Evolutionary conservation across 176 grass and related monocot genomes (phyloP), one percentile per base, ranked within the genome.

Genomic region (Aegilops sharonensis): DNA sequence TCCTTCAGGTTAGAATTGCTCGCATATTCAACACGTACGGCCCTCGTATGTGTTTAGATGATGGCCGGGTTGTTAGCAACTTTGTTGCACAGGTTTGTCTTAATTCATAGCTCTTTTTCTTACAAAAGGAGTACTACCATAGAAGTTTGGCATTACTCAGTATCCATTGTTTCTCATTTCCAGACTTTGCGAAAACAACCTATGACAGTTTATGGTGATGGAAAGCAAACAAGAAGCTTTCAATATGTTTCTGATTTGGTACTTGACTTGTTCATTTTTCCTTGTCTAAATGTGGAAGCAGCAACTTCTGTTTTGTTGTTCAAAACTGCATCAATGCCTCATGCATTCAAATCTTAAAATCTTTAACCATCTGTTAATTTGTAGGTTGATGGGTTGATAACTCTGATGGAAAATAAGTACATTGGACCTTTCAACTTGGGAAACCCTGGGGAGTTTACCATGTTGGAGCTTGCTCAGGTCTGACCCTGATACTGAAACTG

Each of bases 231-330:
- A 70, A 83, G 92, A 87, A 99, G 97, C 80, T 99, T 99, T 47
- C 94, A 96, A 81, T 99, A 85, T 87, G 94, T 99, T 89, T 96
- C 97, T 60, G 97, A 98, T 87, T 90, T 96, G 97, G 97, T 96
- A 95, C 48, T 89, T 42, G 21, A 82, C 50, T 64, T 50, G n/a
- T 4, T 77, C 56, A 8, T 31, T 25, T 34, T 45, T 31, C 9
- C 20, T 25, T 74, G 67, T 9, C 6, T 67, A 76, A 34, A 68
- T 68, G 20, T 34, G 39, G 72, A 87, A 85, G 15, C 35, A 21
- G 20, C 56, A 6, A 11, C 17, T 63, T 68, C 25, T 8, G 2
- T 40, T 34, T 74, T 59, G 18, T 61, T 73, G 11, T 76, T 74
- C 7, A 42, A 20, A 63, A 62, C 31, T 36, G 59, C 5, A 47